A percentile compares a stretch with the other conserved stretches of the same genome.
These are phyloP conservation scores for Metschnikowia peoriensis DNA, from an alignment of 805 yeast species.

Conservation along the genomic window DNA sequence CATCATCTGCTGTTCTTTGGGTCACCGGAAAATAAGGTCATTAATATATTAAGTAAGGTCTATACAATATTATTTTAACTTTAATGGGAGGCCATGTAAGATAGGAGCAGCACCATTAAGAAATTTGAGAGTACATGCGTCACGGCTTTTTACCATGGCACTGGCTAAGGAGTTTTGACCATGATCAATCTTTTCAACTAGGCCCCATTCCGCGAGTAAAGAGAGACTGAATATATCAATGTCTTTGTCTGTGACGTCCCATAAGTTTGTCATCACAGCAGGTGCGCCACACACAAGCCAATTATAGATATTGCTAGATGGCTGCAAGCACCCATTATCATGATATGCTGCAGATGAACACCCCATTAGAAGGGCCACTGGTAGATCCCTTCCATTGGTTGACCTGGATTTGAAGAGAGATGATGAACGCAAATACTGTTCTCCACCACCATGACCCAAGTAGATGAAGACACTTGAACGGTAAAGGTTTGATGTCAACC, in stretches of 20 bases:
- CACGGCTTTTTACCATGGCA: conserved; percentile 64
- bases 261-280: conserved; percentile 76
- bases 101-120: conserved; percentile 94
- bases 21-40: not conserved
- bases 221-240: conserved; percentile 73
- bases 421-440: conserved; percentile 64
- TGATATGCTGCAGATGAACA: conserved; percentile 82
- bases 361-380: conserved; percentile 74
- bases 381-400: conserved; percentile 38
- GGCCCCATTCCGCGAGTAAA: conserved; percentile 66
- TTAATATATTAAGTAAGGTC: not conserved
- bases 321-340: conserved; percentile 58
- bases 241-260: conserved; percentile 98
- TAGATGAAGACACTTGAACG: conserved; percentile 57
- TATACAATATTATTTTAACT: not conserved
- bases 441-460: conserved; percentile 98
- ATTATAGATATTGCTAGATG: conserved; percentile 73
- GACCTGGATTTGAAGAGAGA: conserved; percentile 35
- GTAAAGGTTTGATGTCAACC: conserved; percentile 44
- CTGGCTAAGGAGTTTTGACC: conserved; percentile 37
- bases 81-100: conserved; percentile 79
- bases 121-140: conserved; percentile 63
- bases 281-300: conserved; percentile 83
- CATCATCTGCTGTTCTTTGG: not conserved
- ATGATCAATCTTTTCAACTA: conserved; percentile 27